Base-by-base conservation (phyloP, 2,329 filamentous ascomycete genomes). In the Celoporthe dispersa region DNA sequence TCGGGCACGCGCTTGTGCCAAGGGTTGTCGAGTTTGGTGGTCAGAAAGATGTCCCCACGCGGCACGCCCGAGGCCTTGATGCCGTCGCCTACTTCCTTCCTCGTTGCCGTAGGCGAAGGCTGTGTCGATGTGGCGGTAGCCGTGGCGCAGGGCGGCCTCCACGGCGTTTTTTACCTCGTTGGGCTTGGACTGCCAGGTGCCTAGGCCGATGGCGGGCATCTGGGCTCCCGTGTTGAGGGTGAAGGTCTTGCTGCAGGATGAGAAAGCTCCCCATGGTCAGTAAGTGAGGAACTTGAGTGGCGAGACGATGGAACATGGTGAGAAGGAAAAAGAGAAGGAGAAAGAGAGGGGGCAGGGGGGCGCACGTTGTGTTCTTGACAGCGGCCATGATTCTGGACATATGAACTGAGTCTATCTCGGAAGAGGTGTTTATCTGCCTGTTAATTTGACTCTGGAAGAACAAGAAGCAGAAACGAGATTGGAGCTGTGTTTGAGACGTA, bases 81-180 rank as follows among this genome's bases (percentile, higher is more conserved):
- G 67, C 89, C 91, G 68, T 84, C 80, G 71, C 91, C 90, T 28
- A 92, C 89, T 76, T 91, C 89, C 66, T 82, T 81, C n/a, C 79
- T 92, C 92, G 81, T 95, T 96, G 79, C 89, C 90, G 79, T 96
- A 96, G 65, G 90, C 91, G 72, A 91, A 85, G 64, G 92, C 91
- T 31, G 91, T 93, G 81, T 92, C 91, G 78, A 94, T 91, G 81
- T 93, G 91, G 51, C 90, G 87, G 82, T 94, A 94, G 71, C 92
- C 92, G 59, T 83, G 81, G 72, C 84, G 84, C 37, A 94, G 84
- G 35, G 92, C 92, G 48, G 84, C 84, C 80, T 92, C 88, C 73
- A 95, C 92, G 68, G 93, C 93, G 67, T 87, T 82, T 75, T 87
- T 85, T 68, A 93, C 91, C 80, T 93, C 86, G 74, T 91, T 81